These are phyloP conservation scores for Cicer yamashitae DNA, from an alignment of 306 rosid species.

Conservation along the genomic window DNA sequence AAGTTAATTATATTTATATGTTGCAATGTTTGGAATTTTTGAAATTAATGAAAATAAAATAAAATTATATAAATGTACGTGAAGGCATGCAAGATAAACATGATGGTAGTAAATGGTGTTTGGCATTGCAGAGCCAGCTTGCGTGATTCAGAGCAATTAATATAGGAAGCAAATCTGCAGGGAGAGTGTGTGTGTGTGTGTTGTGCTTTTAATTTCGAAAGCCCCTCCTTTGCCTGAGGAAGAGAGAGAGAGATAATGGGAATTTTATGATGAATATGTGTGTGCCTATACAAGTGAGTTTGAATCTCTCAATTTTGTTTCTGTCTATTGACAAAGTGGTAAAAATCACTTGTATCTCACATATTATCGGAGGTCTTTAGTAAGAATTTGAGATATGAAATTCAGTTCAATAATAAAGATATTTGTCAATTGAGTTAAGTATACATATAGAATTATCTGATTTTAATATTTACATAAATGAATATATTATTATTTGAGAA, in stretches of 20 bases:
- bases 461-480: too few relatives aligned
- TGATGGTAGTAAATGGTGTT: constrained; percentile 57
- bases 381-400: too few relatives aligned
- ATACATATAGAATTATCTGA: fast-evolving
- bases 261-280: too few relatives aligned
- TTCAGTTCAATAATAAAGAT: too few relatives aligned
- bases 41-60: not conserved
- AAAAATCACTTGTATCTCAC: too few relatives aligned
- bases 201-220: constrained; percentile 7
- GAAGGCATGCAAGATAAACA: constrained; percentile 48
- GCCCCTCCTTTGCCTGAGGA: not conserved
- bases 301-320: too few relatives aligned
- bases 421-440: too few relatives aligned
- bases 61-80: not conserved
- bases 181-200: constrained; percentile 38
- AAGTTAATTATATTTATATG: not conserved
- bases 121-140: constrained; percentile 53
- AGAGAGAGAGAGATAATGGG: too few relatives aligned
- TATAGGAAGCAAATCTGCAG: constrained; percentile 45
- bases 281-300: too few relatives aligned
- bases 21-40: not conserved
- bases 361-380: too few relatives aligned
- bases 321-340: too few relatives aligned
- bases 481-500: too few relatives aligned
- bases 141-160: constrained; percentile 55